phyloP scores from a whole-genome alignment of 345 rosid species.

The Murraya koenigii region DNA sequence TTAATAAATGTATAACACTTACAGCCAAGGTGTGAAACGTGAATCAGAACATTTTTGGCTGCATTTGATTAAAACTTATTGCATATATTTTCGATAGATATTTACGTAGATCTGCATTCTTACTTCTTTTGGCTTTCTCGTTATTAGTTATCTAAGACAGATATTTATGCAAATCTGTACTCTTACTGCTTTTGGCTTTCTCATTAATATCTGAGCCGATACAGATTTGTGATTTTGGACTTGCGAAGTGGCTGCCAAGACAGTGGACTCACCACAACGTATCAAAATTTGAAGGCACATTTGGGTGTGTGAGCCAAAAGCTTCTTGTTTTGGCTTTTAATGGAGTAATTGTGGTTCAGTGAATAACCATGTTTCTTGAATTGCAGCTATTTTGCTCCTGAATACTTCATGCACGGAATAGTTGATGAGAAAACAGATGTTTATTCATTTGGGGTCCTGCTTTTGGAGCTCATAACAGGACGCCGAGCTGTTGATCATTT shows the following conservation, averaged over 20 bases:
- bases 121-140: too few species aligned
- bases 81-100: background rate
- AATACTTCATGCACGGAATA: slow-evolving; percentile 90
- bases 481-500: slow-evolving; percentile 66
- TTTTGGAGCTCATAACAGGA: slow-evolving; percentile 85
- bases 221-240: slow-evolving; percentile 91
- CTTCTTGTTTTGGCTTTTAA: background rate
- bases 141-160: too few species aligned
- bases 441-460: slow-evolving; percentile 84
- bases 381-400: slow-evolving; percentile 89
- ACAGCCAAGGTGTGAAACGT: background rate
- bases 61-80: background rate
- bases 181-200: background rate
- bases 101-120: background rate
- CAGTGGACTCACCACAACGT: slow-evolving; percentile 83
- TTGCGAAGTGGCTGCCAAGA: slow-evolving; percentile 92
- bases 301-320: slow-evolving; percentile 55
- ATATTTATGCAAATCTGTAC: background rate
- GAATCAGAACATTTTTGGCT: background rate
- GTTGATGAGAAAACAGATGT: slow-evolving; percentile 95
- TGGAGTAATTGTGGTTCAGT: background rate
- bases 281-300: slow-evolving; percentile 93
- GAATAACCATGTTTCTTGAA: slow-evolving; percentile 10
- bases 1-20: background rate
- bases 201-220: slow-evolving; percentile 11